Base-by-base conservation (phyloP, 176 grass and related monocot genomes). In the Dendrocalamus sinicus region DNA sequence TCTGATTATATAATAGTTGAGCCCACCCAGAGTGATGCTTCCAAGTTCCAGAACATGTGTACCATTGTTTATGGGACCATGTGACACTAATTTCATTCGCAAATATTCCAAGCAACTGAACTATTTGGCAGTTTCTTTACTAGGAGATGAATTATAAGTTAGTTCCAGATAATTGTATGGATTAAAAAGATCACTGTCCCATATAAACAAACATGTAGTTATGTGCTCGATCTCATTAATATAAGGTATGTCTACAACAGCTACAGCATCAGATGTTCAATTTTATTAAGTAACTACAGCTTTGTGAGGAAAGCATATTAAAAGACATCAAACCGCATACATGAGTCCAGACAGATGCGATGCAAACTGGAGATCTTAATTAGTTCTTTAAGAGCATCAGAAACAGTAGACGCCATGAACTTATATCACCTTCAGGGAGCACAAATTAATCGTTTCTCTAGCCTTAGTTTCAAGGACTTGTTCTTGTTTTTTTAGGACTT, bases 51-150 rank as follows among this genome's bases (percentile, higher is more conserved):
- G 66, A 19, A 26, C 37, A 23, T 61, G 2, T 62, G 44, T 72
- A 86, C 54, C 67, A 79, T 50, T 72, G 61, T 62, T 86, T 72
- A 63, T 45, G 52, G 65, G 41, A 68, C 84, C 43, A 52, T 44
- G 28, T 0, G 67, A n/a, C 22, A 72, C 23, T 45, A 72, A 58
- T 19, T 69, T 12, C 46, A 14, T 57, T 20, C 17, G 41, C 47
- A 67, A 76, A 54, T 54, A 9, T 60, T 3, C 9, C n/a, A 70
- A 54, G 71, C 75, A 71, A 79, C 26, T 72, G 20, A 51, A 79
- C 5, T 60, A 61, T 17, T 62, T 64, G 51, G 63, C 74, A 70
- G 16, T 72, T n/a, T 13, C 9, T 72, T 47, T 23, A 72, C 10
- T 47, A 47, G 20, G 14, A 67, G 26, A 79, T 72, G 20, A 5